phyloP scores from a whole-genome alignment of 2,329 filamentous ascomycete genomes.

The Escovopsis sp. region DNA sequence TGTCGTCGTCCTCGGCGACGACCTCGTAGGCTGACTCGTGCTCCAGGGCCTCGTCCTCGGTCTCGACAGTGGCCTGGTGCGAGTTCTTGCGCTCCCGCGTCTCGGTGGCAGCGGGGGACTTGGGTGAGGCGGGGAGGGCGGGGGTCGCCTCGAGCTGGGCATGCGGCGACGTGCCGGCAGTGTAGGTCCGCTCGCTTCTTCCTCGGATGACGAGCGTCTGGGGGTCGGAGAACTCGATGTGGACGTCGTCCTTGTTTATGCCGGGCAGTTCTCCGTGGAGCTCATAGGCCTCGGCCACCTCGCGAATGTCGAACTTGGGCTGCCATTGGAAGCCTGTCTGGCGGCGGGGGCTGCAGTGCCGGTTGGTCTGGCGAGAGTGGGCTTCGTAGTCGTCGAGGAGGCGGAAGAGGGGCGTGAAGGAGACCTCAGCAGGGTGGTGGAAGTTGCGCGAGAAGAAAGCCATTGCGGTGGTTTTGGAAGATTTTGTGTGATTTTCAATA shows the following conservation, averaged over 20 bases:
- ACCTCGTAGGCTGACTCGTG: slow-evolving; percentile 13
- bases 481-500: background rate
- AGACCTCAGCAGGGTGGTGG: slow-evolving; percentile 34
- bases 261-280: slow-evolving; percentile 71
- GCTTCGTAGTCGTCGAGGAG: slow-evolving; percentile 49
- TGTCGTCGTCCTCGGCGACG: slow-evolving; percentile 9
- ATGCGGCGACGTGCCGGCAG: slow-evolving; percentile 35
- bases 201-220: slow-evolving; percentile 61
- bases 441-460: slow-evolving; percentile 42
- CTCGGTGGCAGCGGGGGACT: slow-evolving; percentile 16
- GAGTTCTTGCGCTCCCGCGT: slow-evolving; percentile 21
- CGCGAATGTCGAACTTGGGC: slow-evolving; percentile 66
- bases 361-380: slow-evolving; percentile 29
- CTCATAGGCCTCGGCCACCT: slow-evolving; percentile 54
- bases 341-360: slow-evolving; percentile 13
- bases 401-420: slow-evolving; percentile 47
- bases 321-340: slow-evolving; percentile 41
- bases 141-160: slow-evolving; percentile 31
- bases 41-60: slow-evolving; percentile 29
- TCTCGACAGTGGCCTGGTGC: slow-evolving; percentile 51
- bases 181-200: slow-evolving; percentile 49
- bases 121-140: slow-evolving; percentile 20
- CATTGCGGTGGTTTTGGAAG: slow-evolving; percentile 30
- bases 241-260: slow-evolving; percentile 56
- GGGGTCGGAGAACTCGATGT: slow-evolving; percentile 65